A percentile compares a stretch with the other conserved stretches of the same genome.
Evolutionary conservation across 148 eudicot genomes (phyloP).

Genomic region (Selenicereus undatus): DNA sequence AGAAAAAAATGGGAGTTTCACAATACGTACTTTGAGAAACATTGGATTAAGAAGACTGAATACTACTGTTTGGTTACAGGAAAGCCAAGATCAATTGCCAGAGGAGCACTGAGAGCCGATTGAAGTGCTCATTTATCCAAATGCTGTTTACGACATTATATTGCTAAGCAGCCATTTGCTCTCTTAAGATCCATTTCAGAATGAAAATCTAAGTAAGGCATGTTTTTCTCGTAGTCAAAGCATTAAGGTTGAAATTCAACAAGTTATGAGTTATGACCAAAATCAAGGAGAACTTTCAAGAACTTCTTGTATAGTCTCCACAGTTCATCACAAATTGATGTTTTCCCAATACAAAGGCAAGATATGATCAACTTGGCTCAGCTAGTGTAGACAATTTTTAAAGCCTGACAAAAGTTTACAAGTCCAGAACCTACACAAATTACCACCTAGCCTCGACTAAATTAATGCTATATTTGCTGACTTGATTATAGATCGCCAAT

Average conservation of each 20-base stretch:
- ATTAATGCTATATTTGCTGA: background rate
- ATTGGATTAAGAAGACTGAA: too few species aligned
- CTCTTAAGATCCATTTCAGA: background rate
- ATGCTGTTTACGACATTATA: background rate
- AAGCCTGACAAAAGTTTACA: background rate
- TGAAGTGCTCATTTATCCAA: constrained; percentile 4
- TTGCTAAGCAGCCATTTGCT: background rate
- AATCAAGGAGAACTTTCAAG: background rate
- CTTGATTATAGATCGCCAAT: background rate
- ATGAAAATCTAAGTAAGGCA: background rate
- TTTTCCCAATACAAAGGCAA: background rate
- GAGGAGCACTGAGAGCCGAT: background rate
- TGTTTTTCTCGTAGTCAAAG: background rate
- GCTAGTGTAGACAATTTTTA: background rate
- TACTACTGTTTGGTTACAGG: background rate
- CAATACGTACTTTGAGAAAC: background rate
- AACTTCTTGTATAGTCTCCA: background rate
- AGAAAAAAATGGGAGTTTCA: background rate
- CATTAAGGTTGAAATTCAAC: background rate
- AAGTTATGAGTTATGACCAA: background rate
- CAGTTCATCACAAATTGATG: background rate
- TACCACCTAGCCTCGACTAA: background rate
- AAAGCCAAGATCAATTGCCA: background rate
- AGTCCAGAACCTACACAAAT: background rate
- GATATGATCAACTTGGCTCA: background rate